These are phyloP conservation scores for Vararia minispora DNA, from an alignment of 768 basidiomycete species.

Conservation along the genomic window DNA sequence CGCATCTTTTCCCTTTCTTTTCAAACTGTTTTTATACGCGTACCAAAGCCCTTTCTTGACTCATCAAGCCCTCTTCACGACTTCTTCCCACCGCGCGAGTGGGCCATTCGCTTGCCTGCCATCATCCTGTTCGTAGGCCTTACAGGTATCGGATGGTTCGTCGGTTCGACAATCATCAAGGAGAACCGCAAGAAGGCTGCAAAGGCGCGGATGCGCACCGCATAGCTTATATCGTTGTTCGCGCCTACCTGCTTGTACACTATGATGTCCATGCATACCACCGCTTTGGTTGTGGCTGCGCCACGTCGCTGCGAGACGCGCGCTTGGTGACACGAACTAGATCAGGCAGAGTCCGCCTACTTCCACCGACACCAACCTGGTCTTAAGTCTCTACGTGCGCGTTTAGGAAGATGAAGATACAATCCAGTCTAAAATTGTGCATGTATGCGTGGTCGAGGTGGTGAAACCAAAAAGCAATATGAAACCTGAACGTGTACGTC, in stretches of 20 bases:
- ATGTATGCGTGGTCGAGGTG: no score
- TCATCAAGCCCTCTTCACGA: conserved; percentile 57
- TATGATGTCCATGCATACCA: conserved; percentile 12
- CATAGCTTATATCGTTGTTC: conserved; percentile 24
- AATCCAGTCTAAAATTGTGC: no score
- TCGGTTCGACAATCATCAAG: conserved; percentile 65
- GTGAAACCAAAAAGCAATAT: no score
- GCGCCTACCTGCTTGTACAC: no score
- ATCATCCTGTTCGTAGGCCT: conserved; percentile 74
- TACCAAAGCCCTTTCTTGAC: conserved; percentile 69
- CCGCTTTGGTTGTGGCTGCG: conserved; percentile 1
- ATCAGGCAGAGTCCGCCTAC: no score
- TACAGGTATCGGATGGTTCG: conserved; percentile 66
- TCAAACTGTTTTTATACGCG: conserved; percentile 3
- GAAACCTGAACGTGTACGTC: no score
- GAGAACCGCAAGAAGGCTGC: conserved; percentile 62
- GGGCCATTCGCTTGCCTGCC: conserved; percentile 83
- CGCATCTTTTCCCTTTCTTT: conserved; percentile 17
- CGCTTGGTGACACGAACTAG: no score
- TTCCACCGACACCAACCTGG: no score
- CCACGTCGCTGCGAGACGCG: no score
- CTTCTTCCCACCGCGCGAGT: conserved; percentile 83
- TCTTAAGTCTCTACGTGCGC: no score
- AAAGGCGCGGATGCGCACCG: conserved; percentile 49
- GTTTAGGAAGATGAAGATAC: no score